Conservation (phyloP, 2,329 filamentous ascomycete species). For the Xylaria sp. region DNA sequence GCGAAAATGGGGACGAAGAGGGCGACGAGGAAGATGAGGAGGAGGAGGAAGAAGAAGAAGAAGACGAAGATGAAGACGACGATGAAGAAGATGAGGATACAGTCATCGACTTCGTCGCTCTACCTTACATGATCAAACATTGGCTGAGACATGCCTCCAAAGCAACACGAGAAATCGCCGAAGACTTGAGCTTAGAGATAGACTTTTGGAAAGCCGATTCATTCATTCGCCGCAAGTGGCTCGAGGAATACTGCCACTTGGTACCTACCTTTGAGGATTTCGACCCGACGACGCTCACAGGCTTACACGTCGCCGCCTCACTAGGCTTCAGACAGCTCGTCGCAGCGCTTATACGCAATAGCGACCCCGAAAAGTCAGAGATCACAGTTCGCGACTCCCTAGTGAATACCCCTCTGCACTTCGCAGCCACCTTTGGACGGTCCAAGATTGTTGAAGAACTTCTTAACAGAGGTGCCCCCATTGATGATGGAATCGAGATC, state of each 20-base stretch:
- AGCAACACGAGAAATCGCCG: slow-evolving; percentile 55
- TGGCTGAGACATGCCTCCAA: slow-evolving; percentile 56
- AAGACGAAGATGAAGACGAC: slow-evolving; percentile 36
- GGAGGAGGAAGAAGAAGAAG: slow-evolving; percentile 30
- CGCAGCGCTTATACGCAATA: slow-evolving; percentile 51
- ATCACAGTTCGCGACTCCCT: slow-evolving; percentile 48
- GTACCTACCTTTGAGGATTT: slow-evolving; percentile 48
- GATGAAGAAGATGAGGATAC: slow-evolving; percentile 42
- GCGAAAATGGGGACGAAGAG: slow-evolving; percentile 24
- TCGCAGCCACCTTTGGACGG: slow-evolving; percentile 48
- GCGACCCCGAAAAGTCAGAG: slow-evolving; percentile 47
- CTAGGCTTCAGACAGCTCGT: slow-evolving; percentile 54
- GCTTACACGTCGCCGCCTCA: slow-evolving; percentile 52
- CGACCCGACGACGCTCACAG: slow-evolving; percentile 47
- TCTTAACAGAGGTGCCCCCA: slow-evolving; percentile 47
- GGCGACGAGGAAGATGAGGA: slow-evolving; percentile 34
- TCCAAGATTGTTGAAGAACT: slow-evolving; percentile 52
- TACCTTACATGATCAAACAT: slow-evolving; percentile 53
- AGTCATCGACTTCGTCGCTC: slow-evolving; percentile 37
- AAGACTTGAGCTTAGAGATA: slow-evolving; percentile 51
- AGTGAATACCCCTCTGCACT: slow-evolving; percentile 50
- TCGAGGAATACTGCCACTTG: slow-evolving; percentile 49
- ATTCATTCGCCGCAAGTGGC: slow-evolving; percentile 51
- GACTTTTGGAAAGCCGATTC: slow-evolving; percentile 54
- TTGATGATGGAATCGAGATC: slow-evolving; percentile 51